Conservation (phyloP, 2,329 filamentous ascomycete species). For the Rachicladosporium sp. region DNA sequence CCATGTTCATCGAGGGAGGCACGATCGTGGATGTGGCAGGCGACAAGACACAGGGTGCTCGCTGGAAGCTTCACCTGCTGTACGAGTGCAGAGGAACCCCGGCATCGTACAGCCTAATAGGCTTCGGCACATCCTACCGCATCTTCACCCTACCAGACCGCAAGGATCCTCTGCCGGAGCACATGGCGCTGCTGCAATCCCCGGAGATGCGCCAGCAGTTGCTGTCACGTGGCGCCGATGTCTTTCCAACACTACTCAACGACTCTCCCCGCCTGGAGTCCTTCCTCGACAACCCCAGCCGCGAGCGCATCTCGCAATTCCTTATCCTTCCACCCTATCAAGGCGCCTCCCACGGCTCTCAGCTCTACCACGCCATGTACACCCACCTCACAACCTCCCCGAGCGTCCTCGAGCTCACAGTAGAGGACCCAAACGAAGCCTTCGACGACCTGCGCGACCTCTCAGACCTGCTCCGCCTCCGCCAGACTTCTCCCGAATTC, state of each 20-base stretch:
- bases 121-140: slow-evolving; percentile 82
- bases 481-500: slow-evolving; percentile 29
- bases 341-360: slow-evolving; percentile 61
- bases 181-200: neutral
- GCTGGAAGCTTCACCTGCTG: slow-evolving; percentile 88
- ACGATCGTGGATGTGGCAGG: slow-evolving; percentile 59
- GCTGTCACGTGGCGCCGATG: neutral
- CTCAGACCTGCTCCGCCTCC: slow-evolving; percentile 57
- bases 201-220: neutral
- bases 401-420: slow-evolving; percentile 69
- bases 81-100: slow-evolving; percentile 24
- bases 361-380: slow-evolving; percentile 73
- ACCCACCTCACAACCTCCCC: slow-evolving; percentile 49
- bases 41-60: slow-evolving; percentile 54
- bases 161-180: slow-evolving; percentile 1
- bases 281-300: slow-evolving; percentile 51
- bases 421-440: slow-evolving; percentile 84
- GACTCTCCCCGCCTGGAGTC: slow-evolving; percentile 11
- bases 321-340: slow-evolving; percentile 82
- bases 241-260: neutral
- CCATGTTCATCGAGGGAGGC: slow-evolving; percentile 90
- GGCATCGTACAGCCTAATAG: slow-evolving; percentile 66
- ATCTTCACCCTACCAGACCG: slow-evolving; percentile 43
- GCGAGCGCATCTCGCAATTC: slow-evolving; percentile 85
- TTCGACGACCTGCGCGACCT: slow-evolving; percentile 72